Evolutionary conservation across 371 early-diverging fungal genomes (phyloP), one percentile per base, ranked within the genome.

Genomic region (Mucor saturninus): DNA sequence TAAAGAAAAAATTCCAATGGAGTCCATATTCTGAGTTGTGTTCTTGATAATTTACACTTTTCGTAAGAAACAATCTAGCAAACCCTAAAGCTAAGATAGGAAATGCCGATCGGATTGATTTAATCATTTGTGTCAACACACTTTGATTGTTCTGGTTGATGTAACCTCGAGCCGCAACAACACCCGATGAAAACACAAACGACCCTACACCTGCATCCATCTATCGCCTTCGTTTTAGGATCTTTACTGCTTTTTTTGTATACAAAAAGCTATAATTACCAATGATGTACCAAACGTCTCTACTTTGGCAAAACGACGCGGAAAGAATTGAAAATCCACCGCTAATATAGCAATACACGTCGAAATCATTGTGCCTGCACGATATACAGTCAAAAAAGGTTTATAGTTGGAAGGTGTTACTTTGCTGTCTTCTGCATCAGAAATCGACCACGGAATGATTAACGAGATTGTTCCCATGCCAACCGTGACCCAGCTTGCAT

Each of bases 1-100:
- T 98, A 60, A 95, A 85, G 72, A 98, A 98, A 72, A 98, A 98
- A 81, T 98, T 98, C 98, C 98, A 98, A 67, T 98, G 98, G 50
- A 95, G 85, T 26, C 98, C 98, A 70, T 98, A 98, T 75, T 98
- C 98, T 2, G 93, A 86, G 9, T 91, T 92, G 69, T 97, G 96
- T 56, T 95, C 94, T 68, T 86, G 96, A 67, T 98, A 98, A 69
- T 96, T 90, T 5, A 91, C 84, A 5, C 86, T 76, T 69, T 95
- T 95, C 0, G 94, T 92, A 8, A 87, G 65, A 15, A 91, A 54
- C 4, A 91, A 68, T 2, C 98, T 76, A 0, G 83, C 71, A 26
- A 91, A 55, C 0, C 97, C 98, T 5, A 98, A 74, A 7, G 83
- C 59, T 4, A 95, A 75, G 5, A 95, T 72, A 0, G 92, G 91